These are phyloP conservation scores for Tuber melanosporum DNA, from an alignment of 495 filamentous ascomycete species.

Conservation along the genomic window DNA sequence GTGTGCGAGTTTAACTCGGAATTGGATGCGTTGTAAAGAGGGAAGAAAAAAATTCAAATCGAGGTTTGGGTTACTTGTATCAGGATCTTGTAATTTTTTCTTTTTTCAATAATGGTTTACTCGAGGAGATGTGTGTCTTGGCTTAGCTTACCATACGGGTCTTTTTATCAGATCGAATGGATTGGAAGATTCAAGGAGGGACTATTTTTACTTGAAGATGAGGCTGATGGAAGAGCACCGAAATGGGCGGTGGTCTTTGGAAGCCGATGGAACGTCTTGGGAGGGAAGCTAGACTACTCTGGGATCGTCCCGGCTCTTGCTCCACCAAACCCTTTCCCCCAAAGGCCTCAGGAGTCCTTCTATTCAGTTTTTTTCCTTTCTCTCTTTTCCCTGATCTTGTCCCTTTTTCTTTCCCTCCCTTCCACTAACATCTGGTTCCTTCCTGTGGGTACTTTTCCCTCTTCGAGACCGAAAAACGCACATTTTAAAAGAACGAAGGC, in stretches of 20 bases:
- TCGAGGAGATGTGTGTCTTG: neutral
- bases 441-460: neutral
- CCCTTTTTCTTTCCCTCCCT: constrained; percentile 7
- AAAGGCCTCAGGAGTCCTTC: constrained; percentile 19
- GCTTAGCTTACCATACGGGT: neutral
- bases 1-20: neutral
- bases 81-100: neutral
- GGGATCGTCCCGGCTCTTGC: constrained; percentile 25
- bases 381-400: constrained; percentile 7
- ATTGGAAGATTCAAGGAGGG: neutral
- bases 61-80: neutral
- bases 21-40: neutral
- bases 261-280: constrained; percentile 38
- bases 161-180: constrained; percentile 4
- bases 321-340: constrained; percentile 26
- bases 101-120: neutral
- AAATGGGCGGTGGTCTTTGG: constrained; percentile 33
- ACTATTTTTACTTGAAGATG: constrained; percentile 20
- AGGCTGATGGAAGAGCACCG: constrained; percentile 37
- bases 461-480: neutral
- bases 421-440: constrained; percentile 14
- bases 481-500: neutral
- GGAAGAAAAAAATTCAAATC: neutral
- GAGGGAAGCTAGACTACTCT: constrained; percentile 22
- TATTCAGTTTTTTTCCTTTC: constrained; percentile 13